A percentile compares a stretch with the other conserved stretches of the same genome.
phyloP scores from a whole-genome alignment of 345 rosid genomes.

The Ceriops decandra region DNA sequence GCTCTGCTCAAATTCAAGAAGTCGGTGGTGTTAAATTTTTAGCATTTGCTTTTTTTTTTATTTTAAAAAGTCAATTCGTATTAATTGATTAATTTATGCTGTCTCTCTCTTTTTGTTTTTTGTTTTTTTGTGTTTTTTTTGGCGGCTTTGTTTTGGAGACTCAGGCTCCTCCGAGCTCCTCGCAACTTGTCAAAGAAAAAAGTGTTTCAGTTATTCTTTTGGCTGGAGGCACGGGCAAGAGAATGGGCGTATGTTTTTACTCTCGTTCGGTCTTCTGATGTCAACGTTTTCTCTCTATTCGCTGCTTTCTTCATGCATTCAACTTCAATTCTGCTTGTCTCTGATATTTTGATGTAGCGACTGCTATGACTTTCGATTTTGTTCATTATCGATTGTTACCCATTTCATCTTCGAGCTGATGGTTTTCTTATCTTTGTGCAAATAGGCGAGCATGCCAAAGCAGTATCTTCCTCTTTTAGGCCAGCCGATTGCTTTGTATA shows the following conservation, averaged over 20 bases:
- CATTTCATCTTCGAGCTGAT: slow-evolving; percentile 36
- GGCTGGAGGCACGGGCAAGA: slow-evolving; percentile 91
- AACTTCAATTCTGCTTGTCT: too few species aligned
- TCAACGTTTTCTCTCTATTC: too few species aligned
- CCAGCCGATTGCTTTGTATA: slow-evolving; percentile 90
- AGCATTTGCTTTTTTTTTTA: background rate
- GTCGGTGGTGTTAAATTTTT: background rate
- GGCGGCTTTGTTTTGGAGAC: background rate
- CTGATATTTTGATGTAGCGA: background rate
- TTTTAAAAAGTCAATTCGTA: background rate
- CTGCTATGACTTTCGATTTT: background rate
- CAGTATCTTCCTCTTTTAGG: slow-evolving; percentile 92
- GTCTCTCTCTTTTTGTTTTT: background rate
- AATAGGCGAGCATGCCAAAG: slow-evolving; percentile 92
- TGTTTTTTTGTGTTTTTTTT: background rate
- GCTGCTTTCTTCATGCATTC: too few species aligned
- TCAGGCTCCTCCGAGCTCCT: slow-evolving; percentile 32
- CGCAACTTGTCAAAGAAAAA: slow-evolving; percentile 48
- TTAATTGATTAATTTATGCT: background rate
- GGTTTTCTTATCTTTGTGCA: slow-evolving; percentile 40
- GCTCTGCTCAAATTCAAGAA: slow-evolving; percentile 5
- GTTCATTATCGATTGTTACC: slow-evolving; percentile 17
- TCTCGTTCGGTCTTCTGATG: too few species aligned
- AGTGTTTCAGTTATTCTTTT: slow-evolving; percentile 81
- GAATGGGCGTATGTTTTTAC: slow-evolving; percentile 72